These are phyloP conservation scores for Mucor circinelloides DNA, from an alignment of 371 early-diverging fungal species.

Conservation along the genomic window DNA sequence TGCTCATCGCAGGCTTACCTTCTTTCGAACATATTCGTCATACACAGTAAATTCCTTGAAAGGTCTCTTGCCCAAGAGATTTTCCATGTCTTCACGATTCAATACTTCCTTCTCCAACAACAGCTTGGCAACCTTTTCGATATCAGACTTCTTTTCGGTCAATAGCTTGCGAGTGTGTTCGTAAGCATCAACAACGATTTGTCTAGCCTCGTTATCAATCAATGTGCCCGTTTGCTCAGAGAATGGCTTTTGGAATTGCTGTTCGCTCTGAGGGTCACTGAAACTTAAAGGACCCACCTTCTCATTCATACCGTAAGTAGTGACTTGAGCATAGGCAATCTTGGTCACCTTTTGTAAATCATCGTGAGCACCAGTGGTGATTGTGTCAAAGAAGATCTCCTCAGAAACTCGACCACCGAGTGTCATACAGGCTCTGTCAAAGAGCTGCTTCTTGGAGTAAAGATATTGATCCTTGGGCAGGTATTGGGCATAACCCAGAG, in stretches of 20 bases:
- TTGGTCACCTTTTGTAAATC: slow-evolving; percentile 97
- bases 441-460: slow-evolving; percentile 88
- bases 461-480: slow-evolving; percentile 97
- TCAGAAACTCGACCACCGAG: slow-evolving; percentile 96
- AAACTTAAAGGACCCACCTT: slow-evolving; percentile 89
- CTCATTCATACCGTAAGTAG: slow-evolving; percentile 94
- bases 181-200: slow-evolving; percentile 83
- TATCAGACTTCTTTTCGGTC: slow-evolving; percentile 78
- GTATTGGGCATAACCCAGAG: slow-evolving; percentile 98
- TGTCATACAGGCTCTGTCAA: slow-evolving; percentile 98
- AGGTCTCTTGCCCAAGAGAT: slow-evolving; percentile 87
- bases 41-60: slow-evolving; percentile 79
- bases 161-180: slow-evolving; percentile 78
- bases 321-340: slow-evolving; percentile 95
- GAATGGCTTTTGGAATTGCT: slow-evolving; percentile 93
- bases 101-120: slow-evolving; percentile 96
- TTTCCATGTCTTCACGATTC: slow-evolving; percentile 93
- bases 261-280: slow-evolving; percentile 72
- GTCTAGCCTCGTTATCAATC: slow-evolving; percentile 94
- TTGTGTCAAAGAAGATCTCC: slow-evolving; percentile 88
- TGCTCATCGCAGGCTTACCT: slow-evolving; percentile 20
- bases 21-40: slow-evolving; percentile 62
- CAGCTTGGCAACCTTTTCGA: slow-evolving; percentile 92
- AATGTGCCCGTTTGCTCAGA: slow-evolving; percentile 93
- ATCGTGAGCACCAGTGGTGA: slow-evolving; percentile 92